Conservation (phyloP, 495 filamentous ascomycete species). For the Penicillium bovifimosum region DNA sequence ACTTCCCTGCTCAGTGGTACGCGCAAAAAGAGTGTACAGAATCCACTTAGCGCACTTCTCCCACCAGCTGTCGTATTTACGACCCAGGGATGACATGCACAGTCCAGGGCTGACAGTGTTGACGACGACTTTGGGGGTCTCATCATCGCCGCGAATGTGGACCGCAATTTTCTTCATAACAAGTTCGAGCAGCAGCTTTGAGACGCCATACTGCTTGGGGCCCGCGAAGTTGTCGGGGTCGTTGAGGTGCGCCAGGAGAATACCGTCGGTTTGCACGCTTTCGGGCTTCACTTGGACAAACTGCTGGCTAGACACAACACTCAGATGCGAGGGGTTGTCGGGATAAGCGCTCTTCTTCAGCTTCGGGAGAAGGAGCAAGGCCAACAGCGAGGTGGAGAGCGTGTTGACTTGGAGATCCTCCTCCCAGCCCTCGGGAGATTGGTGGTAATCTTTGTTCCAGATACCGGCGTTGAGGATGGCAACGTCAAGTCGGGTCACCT, state of each 20-base stretch:
- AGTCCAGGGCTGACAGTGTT: slow-evolving; percentile 44
- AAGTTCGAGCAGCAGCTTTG: slow-evolving; percentile 47
- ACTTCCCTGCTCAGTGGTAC: slow-evolving; percentile 46
- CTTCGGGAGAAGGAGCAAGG: slow-evolving; percentile 50
- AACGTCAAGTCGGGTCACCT: slow-evolving; percentile 35
- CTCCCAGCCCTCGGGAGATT: slow-evolving; percentile 48
- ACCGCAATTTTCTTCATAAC: slow-evolving; percentile 34
- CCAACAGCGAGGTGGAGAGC: slow-evolving; percentile 52
- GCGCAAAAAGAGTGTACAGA: slow-evolving; percentile 37
- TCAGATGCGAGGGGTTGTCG: slow-evolving; percentile 30
- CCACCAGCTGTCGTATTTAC: slow-evolving; percentile 36
- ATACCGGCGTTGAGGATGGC: slow-evolving; percentile 45
- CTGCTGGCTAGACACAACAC: slow-evolving; percentile 40
- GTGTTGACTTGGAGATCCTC: slow-evolving; percentile 54
- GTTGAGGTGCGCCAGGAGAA: slow-evolving; percentile 34
- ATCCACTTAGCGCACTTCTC: slow-evolving; percentile 34
- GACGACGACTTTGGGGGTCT: slow-evolving; percentile 38
- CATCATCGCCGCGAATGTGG: slow-evolving; percentile 27
- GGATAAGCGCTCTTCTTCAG: slow-evolving; percentile 23
- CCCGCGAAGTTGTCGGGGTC: slow-evolving; percentile 23
- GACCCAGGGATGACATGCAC: slow-evolving; percentile 35
- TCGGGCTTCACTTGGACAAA: slow-evolving; percentile 34
- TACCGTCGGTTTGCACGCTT: slow-evolving; percentile 26
- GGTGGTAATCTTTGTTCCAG: slow-evolving; percentile 31
- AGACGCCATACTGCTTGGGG: slow-evolving; percentile 39